phyloP scores from a whole-genome alignment of 1,139 yeast species.

The Geotrichum klebahnii region DNA sequence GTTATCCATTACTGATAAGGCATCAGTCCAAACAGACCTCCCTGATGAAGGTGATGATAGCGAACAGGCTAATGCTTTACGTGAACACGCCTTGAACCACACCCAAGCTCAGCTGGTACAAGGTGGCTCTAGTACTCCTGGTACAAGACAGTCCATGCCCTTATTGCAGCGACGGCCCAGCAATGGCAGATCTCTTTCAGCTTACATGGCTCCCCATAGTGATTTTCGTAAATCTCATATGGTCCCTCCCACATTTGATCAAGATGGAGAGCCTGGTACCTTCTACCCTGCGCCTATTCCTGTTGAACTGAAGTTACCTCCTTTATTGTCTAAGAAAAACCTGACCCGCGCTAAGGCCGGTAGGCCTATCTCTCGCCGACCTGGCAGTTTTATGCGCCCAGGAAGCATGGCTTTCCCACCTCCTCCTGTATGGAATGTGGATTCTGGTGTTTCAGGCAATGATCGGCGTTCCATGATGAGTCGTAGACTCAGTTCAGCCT shows the following conservation, averaged over 20 bases:
- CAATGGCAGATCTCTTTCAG: conserved; percentile 9
- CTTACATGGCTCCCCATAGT: conserved; percentile 7
- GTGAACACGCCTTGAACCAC: neutral
- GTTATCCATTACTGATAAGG: conserved; percentile 2
- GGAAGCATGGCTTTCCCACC: conserved; percentile 23
- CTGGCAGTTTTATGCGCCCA: conserved; percentile 15
- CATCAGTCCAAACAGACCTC: neutral
- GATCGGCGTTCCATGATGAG: conserved; percentile 11
- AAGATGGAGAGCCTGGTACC: conserved; percentile 5
- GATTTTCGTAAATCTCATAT: conserved; percentile 14
- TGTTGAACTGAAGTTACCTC: conserved; percentile 29
- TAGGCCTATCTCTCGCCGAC: conserved; percentile 13
- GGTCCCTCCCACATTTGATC: conserved; percentile 5
- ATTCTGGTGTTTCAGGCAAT: conserved; percentile 11
- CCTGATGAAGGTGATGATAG: neutral
- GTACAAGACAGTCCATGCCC: conserved; percentile 12
- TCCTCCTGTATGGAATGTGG: conserved; percentile 23
- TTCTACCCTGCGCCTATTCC: conserved; percentile 41
- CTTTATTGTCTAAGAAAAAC: conserved; percentile 29
- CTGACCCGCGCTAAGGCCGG: conserved; percentile 13
- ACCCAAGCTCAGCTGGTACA: conserved; percentile 6
- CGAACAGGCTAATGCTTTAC: neutral
- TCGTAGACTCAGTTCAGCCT: conserved; percentile 8
- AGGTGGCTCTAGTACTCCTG: neutral
- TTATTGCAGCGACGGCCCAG: conserved; percentile 14